A percentile compares a stretch with the other conserved stretches of the same genome.
Conservation (phyloP, 2,329 filamentous ascomycete genomes). For the Diaporthe citriasiana region DNA sequence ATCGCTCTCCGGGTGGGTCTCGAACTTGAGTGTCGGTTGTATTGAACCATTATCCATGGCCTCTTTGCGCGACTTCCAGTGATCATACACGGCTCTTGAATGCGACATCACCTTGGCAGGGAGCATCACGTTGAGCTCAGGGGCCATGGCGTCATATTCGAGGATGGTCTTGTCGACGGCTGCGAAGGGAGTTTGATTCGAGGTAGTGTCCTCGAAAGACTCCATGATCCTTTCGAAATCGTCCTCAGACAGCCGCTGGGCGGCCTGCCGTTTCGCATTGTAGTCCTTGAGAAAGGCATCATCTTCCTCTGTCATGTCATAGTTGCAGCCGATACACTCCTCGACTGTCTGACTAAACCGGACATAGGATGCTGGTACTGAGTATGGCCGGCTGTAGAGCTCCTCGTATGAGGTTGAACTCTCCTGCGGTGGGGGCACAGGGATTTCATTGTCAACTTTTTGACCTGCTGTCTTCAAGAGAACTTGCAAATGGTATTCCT, state of each 20-base stretch:
- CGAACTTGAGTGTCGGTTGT: constrained; percentile 88
- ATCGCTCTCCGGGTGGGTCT: constrained; percentile 93
- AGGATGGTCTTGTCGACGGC: constrained; percentile 90
- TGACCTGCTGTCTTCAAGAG: constrained; percentile 73
- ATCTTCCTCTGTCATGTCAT: constrained; percentile 96
- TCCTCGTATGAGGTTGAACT: constrained; percentile 83
- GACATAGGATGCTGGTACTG: constrained; percentile 92
- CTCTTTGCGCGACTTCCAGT: constrained; percentile 84
- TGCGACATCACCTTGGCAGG: constrained; percentile 61
- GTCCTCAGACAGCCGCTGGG: constrained; percentile 83
- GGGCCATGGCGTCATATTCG: constrained; percentile 81
- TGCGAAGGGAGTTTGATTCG: constrained; percentile 88
- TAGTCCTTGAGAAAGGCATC: constrained; percentile 85
- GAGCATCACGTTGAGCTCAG: constrained; percentile 69
- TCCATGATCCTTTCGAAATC: constrained; percentile 95
- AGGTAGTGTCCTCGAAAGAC: constrained; percentile 90
- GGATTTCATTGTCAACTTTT: constrained; percentile 73
- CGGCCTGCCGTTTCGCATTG: constrained; percentile 80
- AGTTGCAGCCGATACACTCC: constrained; percentile 86
- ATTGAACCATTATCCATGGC: constrained; percentile 78
- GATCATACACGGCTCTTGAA: constrained; percentile 87
- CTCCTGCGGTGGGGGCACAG: constrained; percentile 74
- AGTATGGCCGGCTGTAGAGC: constrained; percentile 84
- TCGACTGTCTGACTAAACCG: constrained; percentile 98
- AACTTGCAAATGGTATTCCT: constrained; percentile 97